Evolutionary conservation across 208 protist genomes (phyloP).

Genomic region (Spongospora subterranea): DNA sequence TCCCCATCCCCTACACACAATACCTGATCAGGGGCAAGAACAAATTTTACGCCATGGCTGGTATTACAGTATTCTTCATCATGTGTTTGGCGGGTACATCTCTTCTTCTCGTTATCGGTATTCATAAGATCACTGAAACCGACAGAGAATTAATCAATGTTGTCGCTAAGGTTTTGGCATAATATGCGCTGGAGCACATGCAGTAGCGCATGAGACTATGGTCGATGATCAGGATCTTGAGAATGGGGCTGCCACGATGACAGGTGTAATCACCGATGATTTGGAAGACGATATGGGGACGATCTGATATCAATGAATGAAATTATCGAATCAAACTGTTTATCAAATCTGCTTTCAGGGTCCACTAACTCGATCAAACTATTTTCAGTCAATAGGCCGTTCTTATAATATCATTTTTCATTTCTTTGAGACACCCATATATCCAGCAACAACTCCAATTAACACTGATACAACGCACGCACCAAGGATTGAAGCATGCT

Average conservation of each 20-base stretch:
- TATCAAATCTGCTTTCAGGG: too few relatives aligned
- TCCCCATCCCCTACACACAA: background rate
- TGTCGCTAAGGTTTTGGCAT: background rate
- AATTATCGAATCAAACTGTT: too few relatives aligned
- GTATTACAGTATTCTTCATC: background rate
- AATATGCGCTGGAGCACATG: background rate
- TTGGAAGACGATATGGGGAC: background rate
- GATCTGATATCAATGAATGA: too few relatives aligned
- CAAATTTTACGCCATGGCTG: background rate
- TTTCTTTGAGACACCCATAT: too few relatives aligned
- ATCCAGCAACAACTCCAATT: background rate
- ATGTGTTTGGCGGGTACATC: conserved; percentile 30
- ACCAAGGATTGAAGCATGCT: background rate
- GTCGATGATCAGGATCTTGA: conserved; percentile 32
- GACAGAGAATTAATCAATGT: background rate
- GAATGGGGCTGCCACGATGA: conserved; percentile 1
- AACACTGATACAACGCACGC: background rate
- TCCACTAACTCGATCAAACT: too few relatives aligned
- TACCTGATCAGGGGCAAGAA: conserved; percentile 43
- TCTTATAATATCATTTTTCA: too few relatives aligned
- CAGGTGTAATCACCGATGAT: background rate
- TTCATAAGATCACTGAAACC: background rate
- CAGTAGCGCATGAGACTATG: conserved; percentile 24
- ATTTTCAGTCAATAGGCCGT: too few relatives aligned
- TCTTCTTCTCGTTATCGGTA: conserved; percentile 19